Percentiles rank a stretch among this genome's conserved stretches.
Conservation (phyloP, 108 stramenopile species). For the Pseudonitzschia multistriata region DNA sequence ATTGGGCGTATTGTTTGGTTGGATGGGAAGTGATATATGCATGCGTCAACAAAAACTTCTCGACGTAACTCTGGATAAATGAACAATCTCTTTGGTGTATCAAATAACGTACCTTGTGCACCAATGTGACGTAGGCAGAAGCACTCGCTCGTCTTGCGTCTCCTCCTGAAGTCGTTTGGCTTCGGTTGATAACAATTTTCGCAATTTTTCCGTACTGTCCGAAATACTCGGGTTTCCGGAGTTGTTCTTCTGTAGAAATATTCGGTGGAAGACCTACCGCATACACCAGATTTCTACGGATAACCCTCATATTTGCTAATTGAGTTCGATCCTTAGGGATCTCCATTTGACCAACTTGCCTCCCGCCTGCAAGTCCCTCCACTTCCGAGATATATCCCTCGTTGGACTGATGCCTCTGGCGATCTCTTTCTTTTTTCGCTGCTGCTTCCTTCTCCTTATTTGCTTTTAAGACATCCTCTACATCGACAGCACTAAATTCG, state of each 20-base stretch:
- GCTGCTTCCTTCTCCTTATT: conserved; percentile 86
- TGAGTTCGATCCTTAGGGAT: conserved; percentile 85
- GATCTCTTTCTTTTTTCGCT: conserved; percentile 75
- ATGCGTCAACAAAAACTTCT: background rate
- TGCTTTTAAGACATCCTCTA: conserved; percentile 87
- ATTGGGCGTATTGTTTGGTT: background rate
- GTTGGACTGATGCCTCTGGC: conserved; percentile 45
- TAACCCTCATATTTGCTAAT: conserved; percentile 96
- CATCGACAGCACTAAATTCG: conserved; percentile 93
- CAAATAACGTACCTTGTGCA: conserved; percentile 67
- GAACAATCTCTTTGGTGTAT: no score
- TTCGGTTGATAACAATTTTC: conserved; percentile 94
- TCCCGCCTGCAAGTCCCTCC: conserved; percentile 39
- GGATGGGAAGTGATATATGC: background rate
- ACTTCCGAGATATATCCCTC: conserved; percentile 42
- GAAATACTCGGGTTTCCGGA: conserved; percentile 91
- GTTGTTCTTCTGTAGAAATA: conserved; percentile 82
- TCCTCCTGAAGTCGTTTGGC: conserved; percentile 55
- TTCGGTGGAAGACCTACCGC: conserved; percentile 89
- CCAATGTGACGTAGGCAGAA: conserved; percentile 95
- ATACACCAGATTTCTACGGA: conserved; percentile 96
- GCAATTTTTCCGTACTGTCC: conserved; percentile 96
- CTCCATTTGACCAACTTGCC: conserved; percentile 55
- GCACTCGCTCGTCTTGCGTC: conserved; percentile 73
- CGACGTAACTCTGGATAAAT: no score